Base-by-base conservation (phyloP, 2,329 filamentous ascomycete genomes). In the Cryphonectria carpinicola region DNA sequence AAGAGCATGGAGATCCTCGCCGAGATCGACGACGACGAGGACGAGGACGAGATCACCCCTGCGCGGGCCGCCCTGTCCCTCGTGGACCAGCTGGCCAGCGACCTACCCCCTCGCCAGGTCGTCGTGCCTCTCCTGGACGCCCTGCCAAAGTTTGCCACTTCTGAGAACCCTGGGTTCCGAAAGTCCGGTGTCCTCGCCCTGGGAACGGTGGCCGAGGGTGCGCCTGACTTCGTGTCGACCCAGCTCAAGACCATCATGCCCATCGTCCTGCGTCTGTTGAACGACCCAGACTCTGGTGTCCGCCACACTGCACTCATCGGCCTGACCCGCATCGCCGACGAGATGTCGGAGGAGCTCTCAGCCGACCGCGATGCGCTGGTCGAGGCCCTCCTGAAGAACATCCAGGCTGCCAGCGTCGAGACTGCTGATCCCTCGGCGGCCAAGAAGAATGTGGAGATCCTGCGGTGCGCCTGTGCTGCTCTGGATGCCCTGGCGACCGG, bases 191-290 rank as follows among this genome's bases (percentile, higher is more conserved):
- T 98, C 78, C 87, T 98, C 73, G 92, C 95, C 65, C 88, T 99
- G 6, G 95, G 95, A 71, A 97, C 95, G 85, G 95, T 93, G 76
- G 95, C 97, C 67, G 96, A 98, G 85, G 96, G 96, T 76, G 95
- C 96, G 41, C 96, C 96, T 22, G 96, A 99, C 81, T 99, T 98
- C 82, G 94, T 98, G 78, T 94, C 93, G 74, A 97, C 95, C 28
- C 96, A 99, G 82, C 89, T 98, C 73, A 87, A 92, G 77, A 88
- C 92, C 74, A 92, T 98, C 75, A 89, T 98, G 80, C 96, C 96
- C 65, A 87, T 93, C 76, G 90, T 98, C 71, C 86, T 98, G 70
- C 90, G 89, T 77, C 87, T 98, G 11, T 89, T 99, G 54, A 87
- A 94, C 78, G 96, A 99, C 79, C 85, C 88, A n/a, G 93, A 97